Base-by-base conservation (phyloP, 192 early-diverging fungal species). In the Gorgonomyces haynaldii region DNA sequence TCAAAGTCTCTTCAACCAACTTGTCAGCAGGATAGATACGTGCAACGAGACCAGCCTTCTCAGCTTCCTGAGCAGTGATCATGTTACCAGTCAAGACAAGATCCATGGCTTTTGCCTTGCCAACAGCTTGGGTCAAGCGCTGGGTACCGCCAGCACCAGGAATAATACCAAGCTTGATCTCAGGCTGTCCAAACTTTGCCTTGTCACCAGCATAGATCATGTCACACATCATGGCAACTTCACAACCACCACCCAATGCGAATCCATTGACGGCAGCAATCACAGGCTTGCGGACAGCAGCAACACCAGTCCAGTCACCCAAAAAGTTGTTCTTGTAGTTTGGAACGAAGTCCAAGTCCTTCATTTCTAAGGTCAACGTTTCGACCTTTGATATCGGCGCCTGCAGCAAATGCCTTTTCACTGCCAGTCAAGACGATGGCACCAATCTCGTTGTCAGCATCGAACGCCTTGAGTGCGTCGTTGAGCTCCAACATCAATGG, bases 331-430 rank as follows among this genome's bases (percentile, higher is more conserved):
- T 72, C 59, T 81, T 84, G 76, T 91, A 95, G 74, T 84, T 89
- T 41, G 79, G 65, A 49, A 91, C 79, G 59, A 88, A 94, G 53
- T 80, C 70, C 21, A 87, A 70, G 50, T 84, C 82, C 65, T 74
- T 78, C 95, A 98, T 98, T 65, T 98, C 91, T n/a, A n/a, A n/a
- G n/a, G n/a, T n/a, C n/a, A n/a, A n/a, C n/a, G n/a, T n/a, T n/a
- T n/a, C n/a, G n/a, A n/a, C n/a, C n/a, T 77, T 98, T 95, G 67
- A 98, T 98, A 60, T 98, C 95, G 37, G 95, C 95, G 26, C 95
- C 95, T 28, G 95, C 93, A 44, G 95, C 92, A 79, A 98, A 98
- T 6, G 91, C 89, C 58, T 85, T 86, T 62, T 89, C 83, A 64
- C 82, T 89, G 45, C 95, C 95, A 31, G 95, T 98, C 27, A 98